Evolutionary conservation across 192 early-diverging fungal species (phyloP).

Genomic region (Coemansia sp.): DNA sequence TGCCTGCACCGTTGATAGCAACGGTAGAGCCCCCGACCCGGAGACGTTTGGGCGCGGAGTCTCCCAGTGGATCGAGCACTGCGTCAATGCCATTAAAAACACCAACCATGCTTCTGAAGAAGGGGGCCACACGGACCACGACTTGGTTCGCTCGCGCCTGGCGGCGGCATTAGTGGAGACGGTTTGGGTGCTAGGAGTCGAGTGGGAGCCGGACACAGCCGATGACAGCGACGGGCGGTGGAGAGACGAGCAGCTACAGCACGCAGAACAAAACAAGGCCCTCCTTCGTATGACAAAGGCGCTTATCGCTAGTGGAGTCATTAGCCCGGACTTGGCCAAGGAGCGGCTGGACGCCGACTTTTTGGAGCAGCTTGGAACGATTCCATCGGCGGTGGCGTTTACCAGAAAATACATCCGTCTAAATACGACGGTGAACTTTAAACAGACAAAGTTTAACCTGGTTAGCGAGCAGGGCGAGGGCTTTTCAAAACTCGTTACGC

Average conservation of each 20-base stretch:
- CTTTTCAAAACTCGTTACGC: constrained; percentile 47
- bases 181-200: constrained; percentile 39
- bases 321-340: constrained; percentile 39
- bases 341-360: constrained; percentile 48
- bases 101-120: constrained; percentile 8
- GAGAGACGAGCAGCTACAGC: constrained; percentile 26
- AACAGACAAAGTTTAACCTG: constrained; percentile 58
- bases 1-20: constrained; percentile 15
- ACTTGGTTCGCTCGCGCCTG: constrained; percentile 25
- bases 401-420: constrained; percentile 46
- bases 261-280: constrained; percentile 29
- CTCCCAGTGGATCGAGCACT: constrained; percentile 36
- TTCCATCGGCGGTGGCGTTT: constrained; percentile 33
- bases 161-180: constrained; percentile 38
- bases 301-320: constrained; percentile 22
- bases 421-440: constrained; percentile 52
- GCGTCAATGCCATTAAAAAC: constrained; percentile 30
- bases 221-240: constrained; percentile 23
- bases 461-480: constrained; percentile 54
- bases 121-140: constrained; percentile 7
- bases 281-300: constrained; percentile 26
- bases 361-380: constrained; percentile 34
- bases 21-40: constrained; percentile 8
- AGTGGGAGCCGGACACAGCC: constrained; percentile 49
- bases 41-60: constrained; percentile 26